Evolutionary conservation across 1,139 yeast species (phyloP).

Genomic region (Blastobotrys proliferans): DNA sequence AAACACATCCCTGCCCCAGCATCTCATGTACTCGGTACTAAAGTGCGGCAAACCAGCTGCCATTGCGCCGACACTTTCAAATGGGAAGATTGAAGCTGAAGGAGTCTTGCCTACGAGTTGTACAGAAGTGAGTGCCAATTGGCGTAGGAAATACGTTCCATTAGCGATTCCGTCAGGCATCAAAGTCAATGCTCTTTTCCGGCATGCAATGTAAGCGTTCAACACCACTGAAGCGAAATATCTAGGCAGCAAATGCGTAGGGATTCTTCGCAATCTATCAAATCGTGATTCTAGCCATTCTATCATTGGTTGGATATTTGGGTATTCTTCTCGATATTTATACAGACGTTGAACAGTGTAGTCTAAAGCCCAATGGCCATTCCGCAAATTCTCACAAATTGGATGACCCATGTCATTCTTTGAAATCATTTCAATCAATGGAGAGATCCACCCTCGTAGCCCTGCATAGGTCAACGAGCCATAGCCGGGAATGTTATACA

Average conservation of each 20-base stretch:
- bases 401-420: conserved; percentile 81
- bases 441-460: conserved; percentile 85
- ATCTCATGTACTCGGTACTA: conserved; percentile 84
- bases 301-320: conserved; percentile 49
- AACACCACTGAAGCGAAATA: conserved; percentile 80
- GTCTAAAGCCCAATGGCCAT: conserved; percentile 88
- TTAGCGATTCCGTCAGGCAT: conserved; percentile 52
- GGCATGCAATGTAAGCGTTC: conserved; percentile 75
- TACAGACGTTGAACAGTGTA: conserved; percentile 61
- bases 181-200: conserved; percentile 58
- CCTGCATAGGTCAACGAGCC: conserved; percentile 85
- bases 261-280: conserved; percentile 60
- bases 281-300: conserved; percentile 69
- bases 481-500: conserved; percentile 65
- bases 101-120: conserved; percentile 81
- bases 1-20: conserved; percentile 98
- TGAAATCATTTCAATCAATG: conserved; percentile 57
- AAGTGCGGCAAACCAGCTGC: conserved; percentile 98
- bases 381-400: conserved; percentile 70
- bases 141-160: conserved; percentile 72
- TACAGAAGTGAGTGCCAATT: conserved; percentile 73
- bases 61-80: conserved; percentile 58
- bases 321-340: conserved; percentile 47
- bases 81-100: conserved; percentile 72
- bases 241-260: conserved; percentile 79